Evolutionary conservation across 495 filamentous ascomycete species (phyloP), one percentile per base, ranked within the genome.

Genomic region (Durotheca rogersii): DNA sequence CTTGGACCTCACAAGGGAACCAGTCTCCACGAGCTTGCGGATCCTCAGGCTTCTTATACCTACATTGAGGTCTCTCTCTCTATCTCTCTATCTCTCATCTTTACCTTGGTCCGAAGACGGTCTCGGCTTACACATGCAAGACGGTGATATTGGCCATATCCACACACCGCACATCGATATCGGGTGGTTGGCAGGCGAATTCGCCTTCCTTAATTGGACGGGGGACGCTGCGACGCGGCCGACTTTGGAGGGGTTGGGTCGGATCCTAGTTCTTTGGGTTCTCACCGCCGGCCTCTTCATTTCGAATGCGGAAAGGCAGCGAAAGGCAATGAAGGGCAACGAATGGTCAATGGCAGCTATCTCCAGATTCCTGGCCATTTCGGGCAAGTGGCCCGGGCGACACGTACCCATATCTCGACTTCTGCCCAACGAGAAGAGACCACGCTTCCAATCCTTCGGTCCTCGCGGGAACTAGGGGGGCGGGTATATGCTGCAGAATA

Each of bases 291-390:
- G 37, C 35, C 35, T 11, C 18, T 25, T 32, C 27, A 40, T 23
- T 31, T 59, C 56, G 41, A 47, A 59, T 54, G 53, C 56, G 56
- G 56, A 45, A 54, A 31, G 35, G 18, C 45, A 25, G 31, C 41
- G 41, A 51, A 38, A 16, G 46, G 23, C 4, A 9, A 27, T 27
- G 23, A 27, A 27, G 23, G 4, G 4, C 4, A 9, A 27, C 23
- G 9, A 27, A 9, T 27, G 4, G 38, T 32, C 41, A 36, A 57
- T 31, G 17, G 15, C 21, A 38, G 36, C 40, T 23, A 51, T 57
- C 47, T 19, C 1, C 11, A 48, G 35, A 41, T 50, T 31, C 16
- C 33, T 30, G 21, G 14, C 51, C 45, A 16, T 27, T 51, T 34
- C 46, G 16, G 56, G 56, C 3, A 53, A 50, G 50, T 21, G 23